Conservation (phyloP, 768 basidiomycete genomes). For the Boletus rufocinnamomeus region DNA sequence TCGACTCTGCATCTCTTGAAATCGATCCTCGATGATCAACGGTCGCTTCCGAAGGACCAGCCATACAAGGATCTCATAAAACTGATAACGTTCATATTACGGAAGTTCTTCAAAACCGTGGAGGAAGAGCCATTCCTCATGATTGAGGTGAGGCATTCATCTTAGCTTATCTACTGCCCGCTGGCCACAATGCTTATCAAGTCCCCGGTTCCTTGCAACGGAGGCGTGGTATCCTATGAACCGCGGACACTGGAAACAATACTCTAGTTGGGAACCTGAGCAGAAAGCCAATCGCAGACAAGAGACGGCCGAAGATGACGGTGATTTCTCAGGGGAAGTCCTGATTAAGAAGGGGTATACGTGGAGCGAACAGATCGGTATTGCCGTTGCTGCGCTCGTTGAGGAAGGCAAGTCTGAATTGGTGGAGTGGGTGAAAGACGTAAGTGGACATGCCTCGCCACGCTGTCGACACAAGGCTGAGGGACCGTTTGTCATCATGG, state of each 20-base stretch:
- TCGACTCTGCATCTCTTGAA: conserved; percentile 90
- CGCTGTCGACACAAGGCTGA: conserved; percentile 24
- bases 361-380: conserved; percentile 88
- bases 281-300: conserved; percentile 40
- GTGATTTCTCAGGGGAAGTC: conserved; percentile 62
- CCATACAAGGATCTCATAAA: conserved; percentile 81
- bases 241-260: conserved; percentile 82
- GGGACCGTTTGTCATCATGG: conserved; percentile 7
- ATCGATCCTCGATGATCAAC: conserved; percentile 78
- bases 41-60: conserved; percentile 74
- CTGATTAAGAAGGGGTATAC: conserved; percentile 85
- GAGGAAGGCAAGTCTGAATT: conserved; percentile 64
- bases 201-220: conserved; percentile 3
- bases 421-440: conserved; percentile 81
- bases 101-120: conserved; percentile 92
- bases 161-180: conserved; percentile 25
- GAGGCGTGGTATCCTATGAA: conserved; percentile 92
- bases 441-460: conserved; percentile 42
- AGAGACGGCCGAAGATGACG: conserved; percentile 37
- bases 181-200: conserved; percentile 25
- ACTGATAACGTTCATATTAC: conserved; percentile 83
- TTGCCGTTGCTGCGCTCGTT: conserved; percentile 73
- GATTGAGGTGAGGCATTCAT: conserved; percentile 68
- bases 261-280: conserved; percentile 72
- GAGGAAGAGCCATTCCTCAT: conserved; percentile 83